Percentiles rank a stretch among this genome's conserved stretches.
Conservation (phyloP, 164 flowering plant species). For the Platanus orientalis region DNA sequence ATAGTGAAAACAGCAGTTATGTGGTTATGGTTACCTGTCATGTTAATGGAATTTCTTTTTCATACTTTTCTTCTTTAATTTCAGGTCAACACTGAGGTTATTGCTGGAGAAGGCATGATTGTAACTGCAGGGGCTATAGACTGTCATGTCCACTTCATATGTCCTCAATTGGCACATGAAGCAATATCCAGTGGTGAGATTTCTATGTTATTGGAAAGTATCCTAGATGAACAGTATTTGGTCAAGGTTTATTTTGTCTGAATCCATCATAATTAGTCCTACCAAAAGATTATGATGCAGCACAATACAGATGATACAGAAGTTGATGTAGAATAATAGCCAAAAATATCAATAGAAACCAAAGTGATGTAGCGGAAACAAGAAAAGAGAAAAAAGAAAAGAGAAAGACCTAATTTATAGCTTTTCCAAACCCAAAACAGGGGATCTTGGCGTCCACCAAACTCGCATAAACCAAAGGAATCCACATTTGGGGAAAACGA, state of each 20-base stretch:
- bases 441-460: too few relatives aligned
- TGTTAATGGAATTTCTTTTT: not conserved
- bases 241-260: not conserved
- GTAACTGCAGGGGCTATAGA: slow-evolving; percentile 97
- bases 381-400: too few relatives aligned
- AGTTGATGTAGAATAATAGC: too few relatives aligned
- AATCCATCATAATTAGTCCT: not conserved
- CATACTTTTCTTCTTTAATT: slow-evolving; percentile 9
- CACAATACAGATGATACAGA: too few relatives aligned
- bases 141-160: slow-evolving; percentile 96
- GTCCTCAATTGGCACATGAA: slow-evolving; percentile 82
- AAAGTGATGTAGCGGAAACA: too few relatives aligned
- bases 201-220: slow-evolving; percentile 6
- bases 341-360: too few relatives aligned
- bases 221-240: not conserved
- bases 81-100: slow-evolving; percentile 90
- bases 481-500: too few relatives aligned
- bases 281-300: too few relatives aligned
- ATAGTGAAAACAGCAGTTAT: not conserved
- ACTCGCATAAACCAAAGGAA: too few relatives aligned
- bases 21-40: not conserved
- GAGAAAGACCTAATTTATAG: too few relatives aligned
- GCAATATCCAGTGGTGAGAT: slow-evolving; percentile 90
- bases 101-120: slow-evolving; percentile 91
- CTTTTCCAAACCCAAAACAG: too few relatives aligned